Percentiles rank a stretch among this genome's conserved stretches.
These are phyloP conservation scores for Aureobasidium vineae DNA, from an alignment of 2,329 filamentous ascomycete genomes.

Conservation along the genomic window DNA sequence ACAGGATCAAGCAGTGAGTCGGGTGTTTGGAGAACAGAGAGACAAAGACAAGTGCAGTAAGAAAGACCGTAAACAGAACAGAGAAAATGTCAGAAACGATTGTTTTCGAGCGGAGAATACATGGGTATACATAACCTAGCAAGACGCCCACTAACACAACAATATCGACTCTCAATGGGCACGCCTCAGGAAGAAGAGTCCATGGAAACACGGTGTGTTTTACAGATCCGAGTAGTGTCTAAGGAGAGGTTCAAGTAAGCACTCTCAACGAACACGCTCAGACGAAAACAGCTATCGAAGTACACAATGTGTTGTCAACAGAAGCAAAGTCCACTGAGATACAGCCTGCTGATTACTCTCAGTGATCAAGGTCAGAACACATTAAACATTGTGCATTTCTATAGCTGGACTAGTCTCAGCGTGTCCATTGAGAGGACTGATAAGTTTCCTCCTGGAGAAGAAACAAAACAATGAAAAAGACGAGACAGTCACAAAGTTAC, in stretches of 20 bases:
- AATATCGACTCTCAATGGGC: not conserved
- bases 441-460: not conserved
- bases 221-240: not conserved
- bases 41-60: not conserved
- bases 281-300: not conserved
- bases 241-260: not conserved
- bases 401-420: not conserved
- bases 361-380: not conserved
- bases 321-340: not conserved
- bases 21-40: not conserved
- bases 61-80: not conserved
- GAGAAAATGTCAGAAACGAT: not conserved
- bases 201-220: not conserved
- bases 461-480: not conserved
- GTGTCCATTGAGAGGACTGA: not conserved
- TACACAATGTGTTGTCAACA: not conserved
- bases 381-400: not conserved
- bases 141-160: not conserved
- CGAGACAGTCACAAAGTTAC: not conserved
- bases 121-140: not conserved
- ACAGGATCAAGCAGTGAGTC: not conserved
- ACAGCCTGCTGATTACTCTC: not conserved
- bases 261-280: not conserved
- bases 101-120: not conserved
- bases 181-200: not conserved